phyloP scores from a whole-genome alignment of 345 rosid genomes.

The Eucalyptus marginata region DNA sequence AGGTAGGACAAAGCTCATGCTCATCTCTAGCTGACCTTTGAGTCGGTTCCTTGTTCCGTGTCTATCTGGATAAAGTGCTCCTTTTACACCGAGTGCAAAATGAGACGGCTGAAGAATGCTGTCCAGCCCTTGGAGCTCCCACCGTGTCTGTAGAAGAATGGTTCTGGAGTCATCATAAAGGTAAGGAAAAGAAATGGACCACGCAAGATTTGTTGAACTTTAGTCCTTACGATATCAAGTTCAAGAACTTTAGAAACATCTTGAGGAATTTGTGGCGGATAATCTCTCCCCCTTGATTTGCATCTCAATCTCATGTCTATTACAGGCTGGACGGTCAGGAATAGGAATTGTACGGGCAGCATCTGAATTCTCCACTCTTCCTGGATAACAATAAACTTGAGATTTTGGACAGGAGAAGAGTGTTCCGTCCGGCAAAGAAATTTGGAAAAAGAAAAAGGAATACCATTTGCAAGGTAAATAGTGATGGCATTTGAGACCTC shows the following conservation, averaged over 20 bases:
- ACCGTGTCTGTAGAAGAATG: conserved; percentile 44
- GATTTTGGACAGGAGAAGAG: not conserved
- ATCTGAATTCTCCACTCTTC: conserved; percentile 88
- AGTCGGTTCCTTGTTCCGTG: conserved; percentile 35
- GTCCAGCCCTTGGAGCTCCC: conserved; percentile 80
- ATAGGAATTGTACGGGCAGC: conserved; percentile 70
- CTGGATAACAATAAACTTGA: conserved; percentile 6
- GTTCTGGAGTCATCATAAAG: not conserved
- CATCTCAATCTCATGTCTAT: conserved; percentile 76
- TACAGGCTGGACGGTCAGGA: conserved; percentile 64
- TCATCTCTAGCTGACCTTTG: conserved; percentile 72
- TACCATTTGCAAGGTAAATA: not conserved
- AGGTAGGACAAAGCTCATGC: conserved; percentile 66
- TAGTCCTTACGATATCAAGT: conserved; percentile 59
- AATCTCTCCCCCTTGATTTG: conserved; percentile 56
- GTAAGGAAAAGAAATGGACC: not conserved
- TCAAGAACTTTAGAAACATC: conserved; percentile 57
- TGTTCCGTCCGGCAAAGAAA: not conserved
- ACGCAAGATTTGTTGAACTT: not conserved
- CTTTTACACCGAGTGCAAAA: conserved; percentile 55
- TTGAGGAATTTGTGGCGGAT: conserved; percentile 49
- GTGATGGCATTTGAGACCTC: not conserved
- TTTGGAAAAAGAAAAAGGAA: not conserved
- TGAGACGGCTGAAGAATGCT: conserved; percentile 41
- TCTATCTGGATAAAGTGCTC: conserved; percentile 55